Percentiles rank a stretch among this genome's conserved stretches.
Conservation (phyloP, 495 filamentous ascomycete genomes). For the Opeltia flavorubescens region DNA sequence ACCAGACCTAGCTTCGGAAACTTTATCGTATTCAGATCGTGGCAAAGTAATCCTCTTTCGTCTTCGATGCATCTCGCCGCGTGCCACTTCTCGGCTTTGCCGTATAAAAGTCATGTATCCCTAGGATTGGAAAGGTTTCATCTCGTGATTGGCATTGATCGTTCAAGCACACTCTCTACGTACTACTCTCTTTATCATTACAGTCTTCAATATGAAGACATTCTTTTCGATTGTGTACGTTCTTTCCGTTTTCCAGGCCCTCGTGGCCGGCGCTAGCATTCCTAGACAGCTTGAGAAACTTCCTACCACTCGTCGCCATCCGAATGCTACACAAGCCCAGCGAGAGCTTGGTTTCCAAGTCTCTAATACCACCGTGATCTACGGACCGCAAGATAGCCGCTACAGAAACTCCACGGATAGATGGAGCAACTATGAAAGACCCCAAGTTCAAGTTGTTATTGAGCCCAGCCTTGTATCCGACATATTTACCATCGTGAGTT, state of each 20-base stretch:
- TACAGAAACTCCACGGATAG: constrained; percentile 29
- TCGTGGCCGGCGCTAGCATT: neutral
- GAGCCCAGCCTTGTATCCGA: constrained; percentile 36
- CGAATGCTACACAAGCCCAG: neutral
- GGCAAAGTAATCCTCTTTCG: neutral
- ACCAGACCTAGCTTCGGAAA: neutral
- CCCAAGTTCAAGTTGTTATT: constrained; percentile 33
- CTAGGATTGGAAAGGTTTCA: neutral
- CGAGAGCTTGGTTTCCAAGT: neutral
- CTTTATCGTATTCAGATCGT: neutral
- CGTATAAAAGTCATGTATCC: neutral
- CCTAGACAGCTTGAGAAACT: neutral
- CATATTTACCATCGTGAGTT: constrained; percentile 30
- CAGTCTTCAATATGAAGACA: constrained; percentile 1
- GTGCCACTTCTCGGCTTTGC: neutral
- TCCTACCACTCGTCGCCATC: neutral
- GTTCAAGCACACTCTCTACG: neutral
- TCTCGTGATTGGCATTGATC: neutral
- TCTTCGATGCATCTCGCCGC: neutral
- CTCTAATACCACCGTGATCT: constrained; percentile 17
- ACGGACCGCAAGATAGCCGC: constrained; percentile 26
- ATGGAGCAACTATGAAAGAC: constrained; percentile 27
- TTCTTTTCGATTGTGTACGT: neutral
- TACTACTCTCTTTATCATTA: neutral
- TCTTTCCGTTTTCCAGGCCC: neutral